Base-by-base conservation (phyloP, 768 basidiomycete species). In the Strobilomyces confusus region DNA sequence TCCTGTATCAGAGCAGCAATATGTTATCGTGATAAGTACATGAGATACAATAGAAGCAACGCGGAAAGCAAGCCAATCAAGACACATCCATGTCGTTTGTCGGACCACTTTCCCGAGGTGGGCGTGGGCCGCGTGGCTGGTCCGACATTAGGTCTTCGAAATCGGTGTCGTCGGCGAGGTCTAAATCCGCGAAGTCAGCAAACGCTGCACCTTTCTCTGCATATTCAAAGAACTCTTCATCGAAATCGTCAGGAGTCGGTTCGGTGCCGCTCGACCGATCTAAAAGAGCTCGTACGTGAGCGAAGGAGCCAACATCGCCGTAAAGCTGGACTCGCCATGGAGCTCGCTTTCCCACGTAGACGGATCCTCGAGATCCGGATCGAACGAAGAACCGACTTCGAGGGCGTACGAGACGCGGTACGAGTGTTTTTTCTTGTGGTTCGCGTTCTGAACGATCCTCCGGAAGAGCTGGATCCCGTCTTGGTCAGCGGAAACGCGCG, bases 381-480 rank as follows among this genome's bases (percentile, higher is more conserved):
- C 87, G 53, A 87, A 80, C 1, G 87, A 89, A 15, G 86, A 87
- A 6, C 87, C 87, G 4, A 89, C 86, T 52, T 88, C 86, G 17
- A 72, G 63, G 25, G 80, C 76, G 55, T 85, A 89, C 2, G 86
- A 88, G 3, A 86, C 63, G 9, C 79, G 77, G 58, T 84, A 87
- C 2, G 75, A 66, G 61, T 87, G 79, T 3, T 64, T 71, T 17
- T 71, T 65, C 59, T 77, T 82, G 12, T 76, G 72, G 30, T 74
- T 76, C 13, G 80, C 70, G 61, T 79, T 81, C 8, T 74, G 72
- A 67, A 89, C 74, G 26, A 89, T 84, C 45, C 87, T 77, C 37
- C 77, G 73, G 61, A 86, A 88, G 17, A 89, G 73, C 87, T 89
- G 52, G 2, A 13, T 55, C 37, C 19, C 9, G n/a, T 3, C 9